Base-by-base conservation (phyloP, 371 early-diverging fungal genomes). In the Apophysomyces elegans region DNA sequence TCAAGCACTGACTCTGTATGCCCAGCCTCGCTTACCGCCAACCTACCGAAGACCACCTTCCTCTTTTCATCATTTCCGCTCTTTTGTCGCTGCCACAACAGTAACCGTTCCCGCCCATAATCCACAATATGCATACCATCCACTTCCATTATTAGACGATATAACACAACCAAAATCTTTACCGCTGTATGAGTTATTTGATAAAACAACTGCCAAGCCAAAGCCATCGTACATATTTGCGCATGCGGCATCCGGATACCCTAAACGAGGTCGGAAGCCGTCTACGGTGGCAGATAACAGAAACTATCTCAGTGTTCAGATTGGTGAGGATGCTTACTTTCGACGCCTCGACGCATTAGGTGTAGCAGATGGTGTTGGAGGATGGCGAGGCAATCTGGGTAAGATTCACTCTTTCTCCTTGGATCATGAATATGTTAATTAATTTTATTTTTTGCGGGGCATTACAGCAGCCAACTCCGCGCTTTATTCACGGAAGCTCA, bases 291-390 rank as follows among this genome's bases (percentile, higher is more conserved):
- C 78, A 74, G 45, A 87, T 86, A 14, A 87, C 87, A 88, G 86
- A 67, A 76, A 88, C 13, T 90, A 87, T 70, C 88, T 88, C 43
- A 86, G 84, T 59, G 77, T 86, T 44, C 86, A 93, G 75, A 86
- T 92, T 70, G 94, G 94, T 26, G 93, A 94, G 77, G 94, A 94
- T 72, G 90, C 92, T 4, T 92, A 87, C 64, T 93, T 94, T 68
- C 69, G 80, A 65, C 81, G 94, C 46, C 69, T 84, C 18, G 93
- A 93, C 71, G 89, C 94, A 4, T 74, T 94, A 12, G 94, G 94
- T 16, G 90, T 94, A 9, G 93, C 92, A 8, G 94, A 94, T 69
- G 94, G 94, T 9, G 91, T 94, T 39, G 93, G 94, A 59, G 93
- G 93, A 35, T 93, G 93, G 93, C 77, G 82, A 11, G 79, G 83